Conservation (phyloP, 1,139 yeast species). For the Lizanozyma gosingica region DNA sequence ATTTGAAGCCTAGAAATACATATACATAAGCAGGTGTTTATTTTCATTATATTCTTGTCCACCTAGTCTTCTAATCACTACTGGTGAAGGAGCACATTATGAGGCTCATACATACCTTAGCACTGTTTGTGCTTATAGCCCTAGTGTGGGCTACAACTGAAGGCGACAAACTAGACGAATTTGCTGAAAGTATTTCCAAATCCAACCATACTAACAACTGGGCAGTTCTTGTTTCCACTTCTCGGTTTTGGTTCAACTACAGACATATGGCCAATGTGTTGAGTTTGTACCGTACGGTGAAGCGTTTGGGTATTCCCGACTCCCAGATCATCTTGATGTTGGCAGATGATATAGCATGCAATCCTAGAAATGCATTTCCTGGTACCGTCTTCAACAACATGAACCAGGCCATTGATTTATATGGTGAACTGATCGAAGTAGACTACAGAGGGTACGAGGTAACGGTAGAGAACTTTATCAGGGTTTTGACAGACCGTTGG, state of each 20-base stretch:
- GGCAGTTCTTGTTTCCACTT: conserved; percentile 95
- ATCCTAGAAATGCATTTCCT: conserved; percentile 90
- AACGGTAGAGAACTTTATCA: conserved; percentile 88
- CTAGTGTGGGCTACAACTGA: background rate
- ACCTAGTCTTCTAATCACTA: too few relatives aligned
- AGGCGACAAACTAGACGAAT: conserved; percentile 1
- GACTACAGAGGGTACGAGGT: conserved; percentile 98
- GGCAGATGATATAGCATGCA: conserved; percentile 95
- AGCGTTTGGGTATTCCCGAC: conserved; percentile 93
- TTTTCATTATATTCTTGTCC: too few relatives aligned
- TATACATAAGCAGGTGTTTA: too few relatives aligned
- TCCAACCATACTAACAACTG: conserved; percentile 72
- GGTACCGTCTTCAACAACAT: conserved; percentile 94
- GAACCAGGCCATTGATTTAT: conserved; percentile 87
- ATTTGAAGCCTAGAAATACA: too few relatives aligned
- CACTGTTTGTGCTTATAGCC: background rate
- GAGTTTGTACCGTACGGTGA: conserved; percentile 91
- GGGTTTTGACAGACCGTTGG: conserved; percentile 92
- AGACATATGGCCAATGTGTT: conserved; percentile 96
- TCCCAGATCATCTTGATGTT: conserved; percentile 94
- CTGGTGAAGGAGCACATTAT: too few relatives aligned
- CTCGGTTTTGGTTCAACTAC: conserved; percentile 96
- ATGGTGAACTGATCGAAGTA: conserved; percentile 91
- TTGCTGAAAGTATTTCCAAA: conserved; percentile 4
- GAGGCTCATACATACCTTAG: background rate